A percentile compares a stretch with the other conserved stretches of the same genome.
Evolutionary conservation across 179 eudicot genomes (phyloP).

Genomic region (Silene vulgaris): DNA sequence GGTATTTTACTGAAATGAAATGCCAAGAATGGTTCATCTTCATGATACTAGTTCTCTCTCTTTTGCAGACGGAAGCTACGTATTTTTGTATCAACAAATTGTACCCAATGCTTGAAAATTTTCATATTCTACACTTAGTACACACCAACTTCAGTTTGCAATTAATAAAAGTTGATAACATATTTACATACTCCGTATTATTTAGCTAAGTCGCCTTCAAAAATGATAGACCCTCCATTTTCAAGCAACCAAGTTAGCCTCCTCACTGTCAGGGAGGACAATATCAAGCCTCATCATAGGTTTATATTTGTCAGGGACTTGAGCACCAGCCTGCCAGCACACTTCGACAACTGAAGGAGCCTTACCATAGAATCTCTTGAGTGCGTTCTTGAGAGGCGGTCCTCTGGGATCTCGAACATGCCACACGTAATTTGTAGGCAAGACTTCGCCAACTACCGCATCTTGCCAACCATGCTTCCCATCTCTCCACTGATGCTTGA

Average conservation of each 20-base stretch:
- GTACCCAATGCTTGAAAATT: neutral
- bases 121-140: neutral
- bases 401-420: slow-evolving; percentile 78
- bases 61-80: neutral
- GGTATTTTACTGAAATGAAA: no score
- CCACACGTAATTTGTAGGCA: slow-evolving; percentile 96
- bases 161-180: neutral
- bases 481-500: slow-evolving; percentile 98
- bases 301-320: slow-evolving; percentile 56
- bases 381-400: slow-evolving; percentile 52
- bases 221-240: neutral
- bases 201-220: neutral
- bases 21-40: neutral
- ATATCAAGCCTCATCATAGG: slow-evolving; percentile 96
- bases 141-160: neutral
- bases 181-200: slow-evolving; percentile 24
- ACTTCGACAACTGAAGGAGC: slow-evolving; percentile 85
- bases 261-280: slow-evolving; percentile 76
- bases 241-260: slow-evolving; percentile 63
- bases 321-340: slow-evolving; percentile 84
- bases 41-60: neutral
- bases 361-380: slow-evolving; percentile 81
- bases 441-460: slow-evolving; percentile 69
- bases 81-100: no score
- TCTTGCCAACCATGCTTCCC: slow-evolving; percentile 99